Conservation (phyloP, 305 asterid genomes). For the Fraxinus sp. region DNA sequence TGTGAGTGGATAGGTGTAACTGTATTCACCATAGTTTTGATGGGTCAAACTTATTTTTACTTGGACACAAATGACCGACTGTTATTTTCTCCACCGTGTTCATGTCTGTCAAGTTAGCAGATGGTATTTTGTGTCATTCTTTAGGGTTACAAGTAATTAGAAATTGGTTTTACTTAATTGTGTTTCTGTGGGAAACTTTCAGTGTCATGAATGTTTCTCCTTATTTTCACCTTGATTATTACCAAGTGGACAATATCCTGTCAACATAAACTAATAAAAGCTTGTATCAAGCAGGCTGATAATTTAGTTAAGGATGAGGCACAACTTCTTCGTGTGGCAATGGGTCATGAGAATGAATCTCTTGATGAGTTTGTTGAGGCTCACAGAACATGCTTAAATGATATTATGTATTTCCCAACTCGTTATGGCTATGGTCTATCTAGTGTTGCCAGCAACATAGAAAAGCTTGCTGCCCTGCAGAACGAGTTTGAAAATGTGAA, state of each 20-base stretch:
- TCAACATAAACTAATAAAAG: background rate
- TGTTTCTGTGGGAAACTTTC: background rate
- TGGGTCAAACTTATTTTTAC: background rate
- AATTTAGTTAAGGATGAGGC: constrained; percentile 58
- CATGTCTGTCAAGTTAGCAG: background rate
- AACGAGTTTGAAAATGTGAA: constrained; percentile 77
- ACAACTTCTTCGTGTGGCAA: constrained; percentile 54
- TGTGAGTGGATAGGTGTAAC: background rate
- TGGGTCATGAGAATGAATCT: constrained; percentile 87
- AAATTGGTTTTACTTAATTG: background rate
- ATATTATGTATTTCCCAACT: constrained; percentile 83
- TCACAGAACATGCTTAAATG: constrained; percentile 68
- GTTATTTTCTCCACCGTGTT: background rate
- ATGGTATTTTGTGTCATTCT: background rate
- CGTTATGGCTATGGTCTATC: constrained; percentile 79
- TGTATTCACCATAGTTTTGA: background rate
- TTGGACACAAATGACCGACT: background rate
- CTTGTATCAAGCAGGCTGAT: constrained; percentile 60
- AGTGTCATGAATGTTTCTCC: background rate
- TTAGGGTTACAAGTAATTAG: background rate
- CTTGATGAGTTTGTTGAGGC: constrained; percentile 75
- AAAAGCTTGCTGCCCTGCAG: constrained; percentile 77
- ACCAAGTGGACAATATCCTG: background rate
- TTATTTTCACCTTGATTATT: constrained; percentile 9
- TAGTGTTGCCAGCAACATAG: constrained; percentile 82